Base-by-base conservation (phyloP, 1,284 basidiomycete species). In the Apiotrichum gracile region DNA sequence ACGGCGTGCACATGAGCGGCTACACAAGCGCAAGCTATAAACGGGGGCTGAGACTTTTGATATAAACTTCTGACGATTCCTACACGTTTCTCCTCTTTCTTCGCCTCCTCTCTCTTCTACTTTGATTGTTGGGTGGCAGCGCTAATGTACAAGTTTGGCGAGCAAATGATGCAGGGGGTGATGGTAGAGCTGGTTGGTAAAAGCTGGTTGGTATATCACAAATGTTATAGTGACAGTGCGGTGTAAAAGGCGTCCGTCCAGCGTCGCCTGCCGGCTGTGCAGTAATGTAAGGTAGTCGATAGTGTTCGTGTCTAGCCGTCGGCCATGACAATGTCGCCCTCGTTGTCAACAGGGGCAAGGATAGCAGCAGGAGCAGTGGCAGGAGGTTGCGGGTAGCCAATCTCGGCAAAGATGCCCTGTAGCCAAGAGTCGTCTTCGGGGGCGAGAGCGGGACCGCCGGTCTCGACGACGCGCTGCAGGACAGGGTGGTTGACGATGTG, bases 401-500 rank as follows among this genome's bases (percentile, higher is more conserved):
- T 56, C 1, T 70, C 69, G n/a, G 64, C 58, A 26, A 77, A 58
- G 12, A 76, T 59, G 39, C 66, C 61, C 16, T 61, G 57, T 26
- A 76, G 55, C 69, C 72, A 77, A 10, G 52, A 47, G 12, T 61
- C 61, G 34, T 70, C 64, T 55, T 76, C 74, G 13, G 72, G 72
- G 4, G 69, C 70, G 25, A 77, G 54, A 1, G 75, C 74, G 5
- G 67, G 66, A 40, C 68, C 67, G n/a, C 74, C 74, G n/a, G 37
- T 52, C 49, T 86, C 78, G n/a, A 14, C 16, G n/a, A 85, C 83
- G 43, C 87, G 80, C 53, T 76, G 67, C n/a, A 93, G 81, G 8
- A 89, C 80, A 8, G 81, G 80, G 68, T 92, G 85, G 13, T 72
- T 73, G 61, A 81, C 82, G 33, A 92, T 78, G 27, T 77, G 78